Conservation (phyloP, 2,329 filamentous ascomycete species). For the Botryotinia globosa region DNA sequence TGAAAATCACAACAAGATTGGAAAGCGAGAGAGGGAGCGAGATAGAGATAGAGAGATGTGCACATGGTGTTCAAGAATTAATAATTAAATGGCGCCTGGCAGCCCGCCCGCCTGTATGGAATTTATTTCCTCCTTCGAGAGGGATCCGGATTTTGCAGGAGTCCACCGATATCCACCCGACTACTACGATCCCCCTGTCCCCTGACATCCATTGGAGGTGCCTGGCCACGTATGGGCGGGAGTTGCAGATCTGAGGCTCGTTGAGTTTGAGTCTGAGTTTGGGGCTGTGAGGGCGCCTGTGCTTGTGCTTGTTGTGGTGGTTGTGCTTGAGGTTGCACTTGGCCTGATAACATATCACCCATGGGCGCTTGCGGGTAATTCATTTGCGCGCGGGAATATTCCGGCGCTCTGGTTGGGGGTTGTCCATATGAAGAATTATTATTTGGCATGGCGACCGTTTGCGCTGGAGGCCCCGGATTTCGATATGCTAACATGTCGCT, state of each 20-base stretch:
- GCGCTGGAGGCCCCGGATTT: slow-evolving; percentile 28
- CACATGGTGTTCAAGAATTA: background rate
- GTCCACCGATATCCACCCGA: slow-evolving; percentile 59
- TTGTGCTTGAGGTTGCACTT: slow-evolving; percentile 40
- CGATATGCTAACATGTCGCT: slow-evolving; percentile 33
- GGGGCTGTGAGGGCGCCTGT: slow-evolving; percentile 39
- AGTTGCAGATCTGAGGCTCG: slow-evolving; percentile 43
- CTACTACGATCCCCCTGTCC: slow-evolving; percentile 51
- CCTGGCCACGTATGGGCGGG: slow-evolving; percentile 41
- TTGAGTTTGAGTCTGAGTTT: slow-evolving; percentile 42
- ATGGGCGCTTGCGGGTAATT: slow-evolving; percentile 52
- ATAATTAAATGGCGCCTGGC: background rate
- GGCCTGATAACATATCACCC: slow-evolving; percentile 46
- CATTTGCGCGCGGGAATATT: slow-evolving; percentile 42
- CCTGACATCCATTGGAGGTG: slow-evolving; percentile 30
- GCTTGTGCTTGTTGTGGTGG: slow-evolving; percentile 43
- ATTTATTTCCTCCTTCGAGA: slow-evolving; percentile 16
- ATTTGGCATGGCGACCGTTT: slow-evolving; percentile 37
- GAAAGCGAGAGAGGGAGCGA: background rate
- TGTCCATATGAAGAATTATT: slow-evolving; percentile 48
- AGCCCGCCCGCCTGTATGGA: too few species aligned
- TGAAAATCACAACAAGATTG: background rate
- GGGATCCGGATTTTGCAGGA: slow-evolving; percentile 56
- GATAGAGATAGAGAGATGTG: background rate
- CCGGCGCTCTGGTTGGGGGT: slow-evolving; percentile 43